Conservation (phyloP, 2,329 filamentous ascomycete species). For the Venturia effusa region DNA sequence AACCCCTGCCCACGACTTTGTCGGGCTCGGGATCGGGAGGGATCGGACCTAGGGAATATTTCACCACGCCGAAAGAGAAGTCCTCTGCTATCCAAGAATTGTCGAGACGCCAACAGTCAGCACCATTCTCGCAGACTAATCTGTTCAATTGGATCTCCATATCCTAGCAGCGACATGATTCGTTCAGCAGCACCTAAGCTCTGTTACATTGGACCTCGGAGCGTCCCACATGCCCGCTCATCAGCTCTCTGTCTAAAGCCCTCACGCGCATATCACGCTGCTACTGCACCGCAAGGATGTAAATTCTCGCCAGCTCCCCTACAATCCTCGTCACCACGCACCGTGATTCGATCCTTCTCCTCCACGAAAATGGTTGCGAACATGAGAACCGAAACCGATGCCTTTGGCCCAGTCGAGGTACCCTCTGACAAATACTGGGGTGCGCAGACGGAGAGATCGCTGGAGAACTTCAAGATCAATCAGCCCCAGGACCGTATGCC, state of each 20-base stretch:
- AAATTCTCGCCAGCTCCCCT: background rate
- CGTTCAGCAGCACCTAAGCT: slow-evolving; percentile 11
- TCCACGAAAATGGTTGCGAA: slow-evolving; percentile 23
- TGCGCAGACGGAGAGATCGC: slow-evolving; percentile 89
- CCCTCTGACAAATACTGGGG: slow-evolving; percentile 95
- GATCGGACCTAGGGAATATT: background rate
- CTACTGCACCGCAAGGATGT: background rate
- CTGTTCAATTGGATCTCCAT: background rate
- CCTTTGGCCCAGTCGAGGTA: slow-evolving; percentile 94
- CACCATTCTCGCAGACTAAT: background rate
- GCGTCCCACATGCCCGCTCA: background rate
- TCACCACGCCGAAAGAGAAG: background rate
- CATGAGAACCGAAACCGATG: slow-evolving; percentile 84
- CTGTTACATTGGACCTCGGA: slow-evolving; percentile 8
- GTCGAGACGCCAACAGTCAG: background rate
- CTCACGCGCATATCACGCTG: background rate
- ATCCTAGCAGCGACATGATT: slow-evolving; percentile 7
- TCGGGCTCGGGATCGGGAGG: background rate
- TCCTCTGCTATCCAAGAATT: background rate
- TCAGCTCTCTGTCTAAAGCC: background rate
- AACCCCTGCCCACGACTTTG: background rate
- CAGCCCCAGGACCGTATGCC: slow-evolving; percentile 99
- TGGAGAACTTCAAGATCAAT: slow-evolving; percentile 98
- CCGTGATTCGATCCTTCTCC: slow-evolving; percentile 15
- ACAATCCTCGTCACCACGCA: background rate